These are phyloP conservation scores for Trifolium fragiferum DNA, from an alignment of 306 rosid species.

Conservation along the genomic window DNA sequence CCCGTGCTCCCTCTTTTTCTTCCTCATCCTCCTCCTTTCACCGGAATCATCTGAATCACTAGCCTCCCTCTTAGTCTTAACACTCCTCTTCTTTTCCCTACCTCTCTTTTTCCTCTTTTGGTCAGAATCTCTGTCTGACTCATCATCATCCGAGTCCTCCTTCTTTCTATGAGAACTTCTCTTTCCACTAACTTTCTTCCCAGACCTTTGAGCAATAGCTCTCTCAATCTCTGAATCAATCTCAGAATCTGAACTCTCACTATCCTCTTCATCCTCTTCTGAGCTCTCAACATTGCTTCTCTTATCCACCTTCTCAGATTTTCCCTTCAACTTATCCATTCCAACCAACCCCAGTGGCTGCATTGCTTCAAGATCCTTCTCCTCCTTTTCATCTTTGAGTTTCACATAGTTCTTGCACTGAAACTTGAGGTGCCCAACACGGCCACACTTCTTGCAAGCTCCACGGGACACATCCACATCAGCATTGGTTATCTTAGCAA, in stretches of 20 bases:
- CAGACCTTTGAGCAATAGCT: constrained; percentile 66
- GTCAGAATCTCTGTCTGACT: constrained; percentile 53
- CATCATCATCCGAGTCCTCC: constrained; percentile 54
- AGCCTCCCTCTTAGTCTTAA: constrained; percentile 58
- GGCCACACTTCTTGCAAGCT: constrained; percentile 90
- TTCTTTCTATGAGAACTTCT: constrained; percentile 53
- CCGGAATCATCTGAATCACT: constrained; percentile 73
- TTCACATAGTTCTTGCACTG: constrained; percentile 92
- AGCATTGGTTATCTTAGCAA: constrained; percentile 83
- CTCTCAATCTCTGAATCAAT: constrained; percentile 81
- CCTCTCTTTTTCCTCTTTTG: constrained; percentile 75
- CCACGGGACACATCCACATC: constrained; percentile 81
- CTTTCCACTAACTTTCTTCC: constrained; percentile 60
- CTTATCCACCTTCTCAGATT: constrained; percentile 49
- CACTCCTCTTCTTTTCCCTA: constrained; percentile 77
- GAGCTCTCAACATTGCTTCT: constrained; percentile 56
- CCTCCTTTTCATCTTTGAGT: constrained; percentile 67
- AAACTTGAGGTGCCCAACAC: constrained; percentile 91
- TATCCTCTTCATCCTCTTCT: constrained; percentile 73
- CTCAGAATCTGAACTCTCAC: constrained; percentile 79
- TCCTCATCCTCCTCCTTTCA: constrained; percentile 59
- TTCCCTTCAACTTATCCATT: constrained; percentile 69
- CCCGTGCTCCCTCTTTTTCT: constrained; percentile 61
- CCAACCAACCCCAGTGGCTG: constrained; percentile 62
- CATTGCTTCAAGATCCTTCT: constrained; percentile 65